A percentile compares a stretch with the other conserved stretches of the same genome.
Evolutionary conservation across 768 basidiomycete species (phyloP).

Genomic region (Amanita polypyramis): DNA sequence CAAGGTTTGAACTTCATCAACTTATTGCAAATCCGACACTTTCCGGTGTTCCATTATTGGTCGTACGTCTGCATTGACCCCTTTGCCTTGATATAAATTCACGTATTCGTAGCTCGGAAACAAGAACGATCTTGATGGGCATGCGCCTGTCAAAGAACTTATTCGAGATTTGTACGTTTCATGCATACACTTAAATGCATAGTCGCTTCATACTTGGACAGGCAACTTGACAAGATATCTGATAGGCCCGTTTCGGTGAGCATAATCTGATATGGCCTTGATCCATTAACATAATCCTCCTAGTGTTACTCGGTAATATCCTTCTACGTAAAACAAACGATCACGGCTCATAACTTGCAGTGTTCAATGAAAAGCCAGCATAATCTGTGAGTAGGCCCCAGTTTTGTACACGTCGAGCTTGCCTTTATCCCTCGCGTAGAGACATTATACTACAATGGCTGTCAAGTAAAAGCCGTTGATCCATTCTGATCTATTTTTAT

Average conservation of each 20-base stretch:
- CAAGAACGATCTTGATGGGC: slow-evolving; percentile 80
- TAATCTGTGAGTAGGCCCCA: slow-evolving; percentile 52
- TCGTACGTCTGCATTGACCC: slow-evolving; percentile 38
- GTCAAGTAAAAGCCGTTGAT: slow-evolving; percentile 58
- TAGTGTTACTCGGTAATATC: slow-evolving; percentile 68
- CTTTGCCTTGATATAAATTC: neutral
- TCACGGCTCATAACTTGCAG: slow-evolving; percentile 26
- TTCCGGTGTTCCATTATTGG: slow-evolving; percentile 66
- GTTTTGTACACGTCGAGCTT: neutral
- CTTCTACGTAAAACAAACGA: neutral
- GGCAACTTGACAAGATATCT: slow-evolving; percentile 71
- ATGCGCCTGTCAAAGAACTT: slow-evolving; percentile 72
- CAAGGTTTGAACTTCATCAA: slow-evolving; percentile 77
- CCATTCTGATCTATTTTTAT: neutral
- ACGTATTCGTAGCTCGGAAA: slow-evolving; percentile 59
- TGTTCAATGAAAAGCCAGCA: slow-evolving; percentile 96
- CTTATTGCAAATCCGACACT: slow-evolving; percentile 59
- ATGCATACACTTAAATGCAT: neutral
- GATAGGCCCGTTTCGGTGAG: slow-evolving; percentile 81
- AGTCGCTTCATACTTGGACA: slow-evolving; percentile 15
- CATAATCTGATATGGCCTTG: slow-evolving; percentile 11
- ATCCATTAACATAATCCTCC: neutral
- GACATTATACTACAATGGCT: slow-evolving; percentile 90
- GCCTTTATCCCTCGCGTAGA: slow-evolving; percentile 22
- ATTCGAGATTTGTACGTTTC: slow-evolving; percentile 61